Evolutionary conservation across 2,329 filamentous ascomycete species (phyloP).

Genomic region (Plectosphaerella plurivora): DNA sequence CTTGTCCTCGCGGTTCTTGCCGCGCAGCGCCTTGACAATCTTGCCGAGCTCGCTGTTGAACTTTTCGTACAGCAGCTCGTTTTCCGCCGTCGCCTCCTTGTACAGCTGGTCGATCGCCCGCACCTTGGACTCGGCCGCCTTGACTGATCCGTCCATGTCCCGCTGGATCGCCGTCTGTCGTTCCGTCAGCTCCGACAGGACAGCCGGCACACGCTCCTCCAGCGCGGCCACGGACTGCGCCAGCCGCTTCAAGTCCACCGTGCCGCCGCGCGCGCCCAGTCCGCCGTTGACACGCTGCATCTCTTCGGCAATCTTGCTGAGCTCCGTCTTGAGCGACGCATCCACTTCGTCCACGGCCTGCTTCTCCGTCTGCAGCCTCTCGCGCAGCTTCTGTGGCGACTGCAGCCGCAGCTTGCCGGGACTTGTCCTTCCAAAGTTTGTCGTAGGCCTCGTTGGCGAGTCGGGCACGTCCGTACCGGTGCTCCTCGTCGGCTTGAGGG

Average conservation of each 20-base stretch:
- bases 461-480: conserved; percentile 11
- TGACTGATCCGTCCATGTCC: conserved; percentile 68
- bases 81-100: conserved; percentile 82
- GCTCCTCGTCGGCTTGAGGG: conserved; percentile 37
- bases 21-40: conserved; percentile 71
- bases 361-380: conserved; percentile 80
- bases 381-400: conserved; percentile 71
- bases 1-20: conserved; percentile 70
- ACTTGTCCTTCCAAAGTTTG: conserved; percentile 36
- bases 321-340: conserved; percentile 65
- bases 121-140: conserved; percentile 71
- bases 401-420: conserved; percentile 59
- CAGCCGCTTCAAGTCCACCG: conserved; percentile 43
- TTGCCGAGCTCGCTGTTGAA: conserved; percentile 89
- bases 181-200: conserved; percentile 54
- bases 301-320: conserved; percentile 77
- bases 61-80: conserved; percentile 84
- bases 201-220: conserved; percentile 59
- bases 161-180: conserved; percentile 61
- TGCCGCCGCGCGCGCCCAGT: conserved; percentile 27
- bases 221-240: conserved; percentile 58
- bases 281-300: conserved; percentile 54
- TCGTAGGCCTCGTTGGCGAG: conserved; percentile 19
- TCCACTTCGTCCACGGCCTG: conserved; percentile 68
- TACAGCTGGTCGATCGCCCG: conserved; percentile 84